A percentile compares a stretch with the other conserved stretches of the same genome.
Conservation (phyloP, 768 basidiomycete genomes). For the Suillus tomentosus region DNA sequence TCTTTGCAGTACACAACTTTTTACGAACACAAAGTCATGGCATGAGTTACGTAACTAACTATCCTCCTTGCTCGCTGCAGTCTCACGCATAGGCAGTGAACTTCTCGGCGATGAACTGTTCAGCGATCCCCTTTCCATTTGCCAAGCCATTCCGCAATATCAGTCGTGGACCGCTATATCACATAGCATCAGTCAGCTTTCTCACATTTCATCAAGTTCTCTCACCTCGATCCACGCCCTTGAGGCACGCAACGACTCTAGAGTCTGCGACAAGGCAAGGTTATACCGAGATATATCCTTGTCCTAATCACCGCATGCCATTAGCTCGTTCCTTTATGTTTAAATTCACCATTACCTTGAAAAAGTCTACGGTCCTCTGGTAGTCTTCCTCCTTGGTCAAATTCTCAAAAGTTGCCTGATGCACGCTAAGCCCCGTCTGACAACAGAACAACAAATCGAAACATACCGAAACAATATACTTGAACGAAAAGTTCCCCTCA, state of each 20-base stretch:
- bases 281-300: slow-evolving; percentile 73
- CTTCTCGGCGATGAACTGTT: background rate
- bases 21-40: background rate
- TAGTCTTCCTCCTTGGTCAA: slow-evolving; percentile 73
- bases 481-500: slow-evolving; percentile 66
- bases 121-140: slow-evolving; percentile 30
- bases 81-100: slow-evolving; percentile 2
- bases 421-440: slow-evolving; percentile 19
- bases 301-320: slow-evolving; percentile 38
- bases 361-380: slow-evolving; percentile 65
- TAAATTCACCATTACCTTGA: slow-evolving; percentile 52
- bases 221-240: slow-evolving; percentile 62
- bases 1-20: slow-evolving; percentile 7
- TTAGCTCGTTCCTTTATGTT: slow-evolving; percentile 11
- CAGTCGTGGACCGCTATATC: slow-evolving; percentile 56
- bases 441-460: background rate
- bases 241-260: slow-evolving; percentile 68
- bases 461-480: slow-evolving; percentile 54
- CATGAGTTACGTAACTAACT: slow-evolving; percentile 11
- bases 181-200: background rate
- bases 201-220: slow-evolving; percentile 11
- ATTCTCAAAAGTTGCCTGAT: slow-evolving; percentile 39
- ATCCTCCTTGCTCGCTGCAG: background rate
- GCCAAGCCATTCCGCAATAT: slow-evolving; percentile 57
- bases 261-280: slow-evolving; percentile 61